Evolutionary conservation across 352 stramenopile species (phyloP).

Genomic region (Elongisporangium anandrum): DNA sequence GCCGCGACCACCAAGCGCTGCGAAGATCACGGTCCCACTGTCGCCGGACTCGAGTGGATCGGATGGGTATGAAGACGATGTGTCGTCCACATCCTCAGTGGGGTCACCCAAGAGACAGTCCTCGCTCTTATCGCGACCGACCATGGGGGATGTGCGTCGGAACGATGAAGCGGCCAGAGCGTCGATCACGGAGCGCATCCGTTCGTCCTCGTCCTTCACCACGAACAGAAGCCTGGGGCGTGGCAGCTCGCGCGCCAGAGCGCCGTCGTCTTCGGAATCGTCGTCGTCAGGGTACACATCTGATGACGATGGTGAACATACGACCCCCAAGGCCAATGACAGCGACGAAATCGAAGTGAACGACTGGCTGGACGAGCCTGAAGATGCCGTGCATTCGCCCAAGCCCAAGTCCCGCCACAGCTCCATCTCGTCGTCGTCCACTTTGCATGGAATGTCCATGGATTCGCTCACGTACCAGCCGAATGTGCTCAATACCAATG

Average conservation of each 20-base stretch:
- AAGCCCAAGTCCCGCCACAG: slow-evolving; percentile 20
- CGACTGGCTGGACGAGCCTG: slow-evolving; percentile 75
- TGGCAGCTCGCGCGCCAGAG: slow-evolving; percentile 33
- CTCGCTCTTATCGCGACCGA: neutral
- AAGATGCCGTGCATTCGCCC: slow-evolving; percentile 56
- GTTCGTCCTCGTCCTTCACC: slow-evolving; percentile 10
- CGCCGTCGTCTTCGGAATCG: slow-evolving; percentile 27
- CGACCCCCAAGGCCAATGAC: slow-evolving; percentile 15
- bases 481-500: slow-evolving; percentile 24
- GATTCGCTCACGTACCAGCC: slow-evolving; percentile 19
- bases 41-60: slow-evolving; percentile 15
- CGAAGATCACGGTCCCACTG: slow-evolving; percentile 9
- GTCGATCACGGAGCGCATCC: slow-evolving; percentile 10
- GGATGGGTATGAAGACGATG: slow-evolving; percentile 1
- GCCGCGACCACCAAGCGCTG: slow-evolving; percentile 7
- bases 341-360: slow-evolving; percentile 55
- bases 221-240: slow-evolving; percentile 19
- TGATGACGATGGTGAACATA: slow-evolving; percentile 20
- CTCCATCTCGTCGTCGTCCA: slow-evolving; percentile 54
- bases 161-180: neutral
- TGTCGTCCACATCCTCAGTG: neutral
- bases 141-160: neutral
- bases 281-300: slow-evolving; percentile 6
- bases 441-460: slow-evolving; percentile 22
- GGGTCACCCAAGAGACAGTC: neutral